Evolutionary conservation across 2,329 filamentous ascomycete genomes (phyloP), one percentile per base, ranked within the genome.

Genomic region (Colletotrichum gigasporum): DNA sequence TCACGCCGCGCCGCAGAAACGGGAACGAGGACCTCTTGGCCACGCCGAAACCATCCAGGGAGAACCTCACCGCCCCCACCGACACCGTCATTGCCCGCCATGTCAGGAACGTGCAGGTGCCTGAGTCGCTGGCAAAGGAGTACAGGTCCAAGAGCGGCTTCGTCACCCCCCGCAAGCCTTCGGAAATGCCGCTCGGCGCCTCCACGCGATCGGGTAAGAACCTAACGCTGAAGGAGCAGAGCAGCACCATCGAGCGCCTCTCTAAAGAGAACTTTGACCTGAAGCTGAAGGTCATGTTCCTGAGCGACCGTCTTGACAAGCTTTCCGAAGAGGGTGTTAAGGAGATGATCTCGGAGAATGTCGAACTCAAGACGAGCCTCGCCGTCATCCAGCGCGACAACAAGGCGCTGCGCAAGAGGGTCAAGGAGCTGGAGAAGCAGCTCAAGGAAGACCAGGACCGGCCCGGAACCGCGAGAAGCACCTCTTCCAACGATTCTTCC

Each of bases 261-360:
- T 96, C 93, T 65, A 99, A 99, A 79, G 96, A 99, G 76, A 99
- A 99, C 69, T 99, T 98, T 74, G 95, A 97, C 75, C 81, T 98
- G 58, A 97, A 98, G 78, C 89, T 98, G 78, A 96, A 97, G 75
- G 96, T 98, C 68, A 96, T 97, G 84, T 99, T 97, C 73, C 85
- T 99, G 50, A 96, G 95, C 72, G 93, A 98, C 76, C 91, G 95
- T 2, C 82, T 99, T 18, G 94, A 97, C 77, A 96, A 95, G 74
- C 87, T 96, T 41, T 97, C 94, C 2, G 95, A 98, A 75, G 95
- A 98, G 79, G 94, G 94, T 68, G 91, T 99, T 75, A 97, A 97
- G 79, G 95, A 97, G 75, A 96, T 97, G 90, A 97, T 98, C 71
- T 94, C 93, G 44, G 95, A 97, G 77, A 99, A 97, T 71, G 95